phyloP scores from a whole-genome alignment of 2,329 filamentous ascomycete species.

The Podosphaera aphanis region DNA sequence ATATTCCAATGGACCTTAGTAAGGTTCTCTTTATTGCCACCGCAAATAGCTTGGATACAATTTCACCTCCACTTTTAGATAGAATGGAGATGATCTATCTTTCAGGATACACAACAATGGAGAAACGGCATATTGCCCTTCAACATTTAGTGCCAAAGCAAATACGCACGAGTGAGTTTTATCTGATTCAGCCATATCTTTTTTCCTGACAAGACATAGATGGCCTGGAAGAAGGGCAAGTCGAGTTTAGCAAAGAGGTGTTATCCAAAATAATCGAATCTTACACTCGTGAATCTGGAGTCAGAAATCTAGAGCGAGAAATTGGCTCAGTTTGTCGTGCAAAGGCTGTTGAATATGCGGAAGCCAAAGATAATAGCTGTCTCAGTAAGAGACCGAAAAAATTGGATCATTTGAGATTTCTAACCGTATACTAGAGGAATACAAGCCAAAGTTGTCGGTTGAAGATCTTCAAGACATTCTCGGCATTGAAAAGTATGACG shows the following conservation, averaged over 20 bases:
- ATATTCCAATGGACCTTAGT: constrained; percentile 83
- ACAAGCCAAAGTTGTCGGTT: constrained; percentile 49
- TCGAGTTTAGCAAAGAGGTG: constrained; percentile 58
- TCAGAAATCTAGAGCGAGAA: constrained; percentile 88
- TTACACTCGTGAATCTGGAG: constrained; percentile 89
- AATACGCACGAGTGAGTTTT: constrained; percentile 41
- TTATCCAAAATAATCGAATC: constrained; percentile 88
- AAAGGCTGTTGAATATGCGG: constrained; percentile 86
- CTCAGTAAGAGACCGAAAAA: constrained; percentile 11
- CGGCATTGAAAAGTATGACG: constrained; percentile 80
- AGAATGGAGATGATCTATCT: constrained; percentile 92
- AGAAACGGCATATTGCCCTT: constrained; percentile 86
- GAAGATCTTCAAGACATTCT: constrained; percentile 76
- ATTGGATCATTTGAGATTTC: constrained; percentile 1
- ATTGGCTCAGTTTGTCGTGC: constrained; percentile 83
- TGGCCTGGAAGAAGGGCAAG: constrained; percentile 52
- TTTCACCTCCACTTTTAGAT: constrained; percentile 78
- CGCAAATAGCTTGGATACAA: constrained; percentile 83
- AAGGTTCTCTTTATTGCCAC: constrained; percentile 96
- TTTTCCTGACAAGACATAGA: constrained; percentile 20
- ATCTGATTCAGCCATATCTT: background rate
- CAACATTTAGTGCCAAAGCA: constrained; percentile 94
- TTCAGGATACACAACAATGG: constrained; percentile 85
- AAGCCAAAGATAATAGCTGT: constrained; percentile 52
- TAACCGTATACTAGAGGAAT: constrained; percentile 24